Evolutionary conservation across 176 grass and related monocot species (phyloP).

Genomic region (Alopecurus myosuroides): DNA sequence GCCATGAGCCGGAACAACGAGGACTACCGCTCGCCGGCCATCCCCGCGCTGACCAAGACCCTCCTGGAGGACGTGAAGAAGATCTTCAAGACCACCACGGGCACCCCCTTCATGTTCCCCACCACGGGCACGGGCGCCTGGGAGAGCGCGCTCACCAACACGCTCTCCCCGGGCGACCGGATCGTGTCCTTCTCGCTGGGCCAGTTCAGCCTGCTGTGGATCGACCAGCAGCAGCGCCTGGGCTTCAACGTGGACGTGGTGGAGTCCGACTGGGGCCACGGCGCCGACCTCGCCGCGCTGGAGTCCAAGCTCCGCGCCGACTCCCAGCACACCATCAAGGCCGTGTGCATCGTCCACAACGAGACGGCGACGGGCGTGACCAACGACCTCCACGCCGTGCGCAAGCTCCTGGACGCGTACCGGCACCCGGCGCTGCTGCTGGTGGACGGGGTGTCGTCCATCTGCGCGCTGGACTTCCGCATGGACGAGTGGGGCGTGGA

Average conservation of each 20-base stretch:
- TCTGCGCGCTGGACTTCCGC: conserved; percentile 89
- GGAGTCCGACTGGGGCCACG: conserved; percentile 81
- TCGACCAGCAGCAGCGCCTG: conserved; percentile 95
- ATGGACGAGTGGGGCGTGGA: conserved; percentile 99
- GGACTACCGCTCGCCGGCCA: conserved; percentile 92
- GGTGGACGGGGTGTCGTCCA: conserved; percentile 93
- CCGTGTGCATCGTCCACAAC: conserved; percentile 95
- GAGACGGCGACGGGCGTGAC: conserved; percentile 98
- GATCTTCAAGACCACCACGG: conserved; percentile 96
- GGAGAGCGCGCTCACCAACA: conserved; percentile 99
- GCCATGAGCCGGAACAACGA: conserved; percentile 96
- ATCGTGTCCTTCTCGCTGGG: conserved; percentile 85
- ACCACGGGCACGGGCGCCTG: conserved; percentile 91
- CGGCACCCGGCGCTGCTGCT: conserved; percentile 71
- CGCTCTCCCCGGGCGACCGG: conserved; percentile 74
- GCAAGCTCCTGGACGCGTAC: conserved; percentile 62
- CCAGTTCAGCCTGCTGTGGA: conserved; percentile 97
- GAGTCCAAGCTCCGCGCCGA: conserved; percentile 56
- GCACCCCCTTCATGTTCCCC: conserved; percentile 81
- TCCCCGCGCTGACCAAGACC: conserved; percentile 71
- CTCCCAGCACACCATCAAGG: conserved; percentile 70
- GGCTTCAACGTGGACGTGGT: conserved; percentile 83
- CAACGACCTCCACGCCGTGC: conserved; percentile 73
- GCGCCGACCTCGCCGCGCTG: conserved; percentile 66
- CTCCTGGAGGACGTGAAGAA: conserved; percentile 93